Conservation (phyloP, 1,284 basidiomycete species). For the Afroboletus lepidellus region DNA sequence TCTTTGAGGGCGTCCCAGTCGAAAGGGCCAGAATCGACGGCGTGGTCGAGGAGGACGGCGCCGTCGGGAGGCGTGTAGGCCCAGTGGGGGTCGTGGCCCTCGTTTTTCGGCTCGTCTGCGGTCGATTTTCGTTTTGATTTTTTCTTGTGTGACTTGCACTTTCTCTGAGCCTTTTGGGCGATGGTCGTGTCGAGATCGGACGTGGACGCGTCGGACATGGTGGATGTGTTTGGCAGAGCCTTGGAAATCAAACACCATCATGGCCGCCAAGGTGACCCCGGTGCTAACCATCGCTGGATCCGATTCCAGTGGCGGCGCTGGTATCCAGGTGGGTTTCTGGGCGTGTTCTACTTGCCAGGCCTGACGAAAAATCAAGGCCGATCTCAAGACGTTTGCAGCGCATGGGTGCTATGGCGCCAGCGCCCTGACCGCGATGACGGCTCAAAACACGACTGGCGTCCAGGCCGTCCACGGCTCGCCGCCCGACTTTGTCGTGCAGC, state of each 20-base stretch:
- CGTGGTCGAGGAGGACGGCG: background rate
- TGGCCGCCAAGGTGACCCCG: slow-evolving; percentile 14
- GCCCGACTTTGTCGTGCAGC: slow-evolving; percentile 67
- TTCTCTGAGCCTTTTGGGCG: slow-evolving; percentile 3
- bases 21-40: too few species aligned
- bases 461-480: slow-evolving; percentile 67
- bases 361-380: slow-evolving; percentile 53
- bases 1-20: slow-evolving; percentile 38
- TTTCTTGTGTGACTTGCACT: slow-evolving; percentile 7
- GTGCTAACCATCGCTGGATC: slow-evolving; percentile 82
- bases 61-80: too few species aligned
- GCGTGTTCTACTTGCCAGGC: background rate
- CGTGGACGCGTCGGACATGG: slow-evolving; percentile 27
- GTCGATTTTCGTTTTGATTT: background rate
- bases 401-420: slow-evolving; percentile 84
- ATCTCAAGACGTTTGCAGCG: slow-evolving; percentile 84
- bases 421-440: slow-evolving; percentile 85
- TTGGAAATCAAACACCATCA: slow-evolving; percentile 26
- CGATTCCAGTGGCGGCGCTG: slow-evolving; percentile 87
- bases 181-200: slow-evolving; percentile 19
- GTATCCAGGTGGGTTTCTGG: slow-evolving; percentile 69
- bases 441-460: slow-evolving; percentile 90
- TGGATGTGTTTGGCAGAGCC: slow-evolving; percentile 25
- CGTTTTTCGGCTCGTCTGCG: too few species aligned
- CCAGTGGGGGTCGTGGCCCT: too few species aligned